Evolutionary conservation across 176 grass and related monocot genomes (phyloP).

Genomic region (Puccinellia tenuiflora): DNA sequence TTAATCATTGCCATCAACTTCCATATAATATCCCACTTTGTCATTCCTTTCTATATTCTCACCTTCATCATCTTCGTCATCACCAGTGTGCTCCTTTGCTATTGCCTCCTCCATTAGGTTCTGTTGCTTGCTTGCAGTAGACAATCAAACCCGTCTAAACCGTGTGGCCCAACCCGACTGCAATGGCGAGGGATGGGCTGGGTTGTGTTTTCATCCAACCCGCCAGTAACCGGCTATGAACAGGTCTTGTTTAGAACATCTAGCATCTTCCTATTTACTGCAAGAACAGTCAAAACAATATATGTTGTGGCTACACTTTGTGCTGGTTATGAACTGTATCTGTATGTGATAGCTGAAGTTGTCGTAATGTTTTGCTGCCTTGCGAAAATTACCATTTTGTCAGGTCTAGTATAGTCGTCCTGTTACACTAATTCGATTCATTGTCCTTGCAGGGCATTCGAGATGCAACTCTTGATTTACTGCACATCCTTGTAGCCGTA

Average conservation of each 20-base stretch:
- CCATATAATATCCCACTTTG: neutral
- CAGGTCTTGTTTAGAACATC: neutral
- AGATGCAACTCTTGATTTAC: constrained; percentile 91
- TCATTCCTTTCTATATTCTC: neutral
- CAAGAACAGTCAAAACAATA: constrained; percentile 1
- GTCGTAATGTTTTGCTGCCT: neutral
- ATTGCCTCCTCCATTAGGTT: neutral
- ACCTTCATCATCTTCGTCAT: neutral
- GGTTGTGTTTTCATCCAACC: neutral
- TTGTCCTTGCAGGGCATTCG: constrained; percentile 84
- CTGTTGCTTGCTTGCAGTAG: neutral
- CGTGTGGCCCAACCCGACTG: neutral
- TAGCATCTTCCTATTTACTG: constrained; percentile 22
- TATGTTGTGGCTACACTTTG: neutral
- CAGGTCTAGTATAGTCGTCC: neutral
- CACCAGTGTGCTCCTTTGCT: neutral
- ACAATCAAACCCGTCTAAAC: neutral
- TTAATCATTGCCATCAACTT: neutral
- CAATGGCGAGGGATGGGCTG: neutral
- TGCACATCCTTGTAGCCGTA: constrained; percentile 92
- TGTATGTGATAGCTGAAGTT: neutral
- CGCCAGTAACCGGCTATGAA: neutral
- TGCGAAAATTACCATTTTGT: neutral
- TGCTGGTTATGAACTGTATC: neutral
- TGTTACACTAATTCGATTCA: constrained; percentile 3